phyloP scores from a whole-genome alignment of 768 basidiomycete genomes.

The Stropharia rugosoannulata region DNA sequence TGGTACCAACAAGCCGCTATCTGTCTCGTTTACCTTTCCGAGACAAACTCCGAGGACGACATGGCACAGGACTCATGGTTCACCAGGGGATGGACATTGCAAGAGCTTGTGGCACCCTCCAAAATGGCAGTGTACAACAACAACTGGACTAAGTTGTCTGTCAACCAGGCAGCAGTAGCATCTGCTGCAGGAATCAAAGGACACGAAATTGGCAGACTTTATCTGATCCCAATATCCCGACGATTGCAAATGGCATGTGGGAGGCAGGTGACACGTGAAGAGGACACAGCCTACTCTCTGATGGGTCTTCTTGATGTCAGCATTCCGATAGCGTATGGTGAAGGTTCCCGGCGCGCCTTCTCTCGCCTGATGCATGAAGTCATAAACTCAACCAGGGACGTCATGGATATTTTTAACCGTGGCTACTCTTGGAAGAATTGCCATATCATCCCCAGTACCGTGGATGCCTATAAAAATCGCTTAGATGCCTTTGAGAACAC shows the following conservation, averaged over 20 bases:
- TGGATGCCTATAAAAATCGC: too few species aligned
- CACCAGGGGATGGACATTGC: neutral
- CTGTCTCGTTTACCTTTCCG: neutral
- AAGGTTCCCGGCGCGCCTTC: neutral
- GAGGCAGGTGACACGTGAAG: neutral
- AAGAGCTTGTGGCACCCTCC: neutral
- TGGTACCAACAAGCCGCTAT: neutral
- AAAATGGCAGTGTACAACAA: neutral
- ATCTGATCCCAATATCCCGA: neutral
- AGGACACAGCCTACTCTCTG: neutral
- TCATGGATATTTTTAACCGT: neutral
- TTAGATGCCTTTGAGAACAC: neutral
- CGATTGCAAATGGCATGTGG: neutral
- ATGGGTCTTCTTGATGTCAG: neutral
- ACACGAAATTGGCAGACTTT: neutral
- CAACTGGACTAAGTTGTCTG: neutral
- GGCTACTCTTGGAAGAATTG: neutral
- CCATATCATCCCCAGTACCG: too few species aligned
- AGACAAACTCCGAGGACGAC: neutral
- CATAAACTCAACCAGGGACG: neutral
- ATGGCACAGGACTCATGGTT: neutral
- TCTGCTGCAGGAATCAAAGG: neutral
- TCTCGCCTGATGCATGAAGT: neutral
- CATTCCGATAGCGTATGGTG: neutral
- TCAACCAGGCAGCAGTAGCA: neutral